A percentile compares a stretch with the other conserved stretches of the same genome.
Conservation (phyloP, 805 yeast genomes). For the Saccharomyces jurei region DNA sequence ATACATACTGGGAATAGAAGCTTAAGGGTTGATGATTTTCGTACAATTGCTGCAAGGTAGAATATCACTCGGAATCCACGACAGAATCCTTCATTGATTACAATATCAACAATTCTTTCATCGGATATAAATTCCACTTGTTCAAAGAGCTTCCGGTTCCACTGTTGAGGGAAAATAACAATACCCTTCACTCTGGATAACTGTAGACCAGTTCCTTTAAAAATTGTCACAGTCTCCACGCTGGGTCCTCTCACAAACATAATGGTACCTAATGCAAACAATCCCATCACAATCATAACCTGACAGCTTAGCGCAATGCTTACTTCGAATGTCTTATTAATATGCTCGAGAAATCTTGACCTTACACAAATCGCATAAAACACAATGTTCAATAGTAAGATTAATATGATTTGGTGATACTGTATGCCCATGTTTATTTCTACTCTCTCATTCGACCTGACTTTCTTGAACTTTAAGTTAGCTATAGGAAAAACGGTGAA, state of each 20-base stretch:
- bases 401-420: neutral
- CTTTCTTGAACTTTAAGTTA: neutral
- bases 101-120: conserved; percentile 50
- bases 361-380: neutral
- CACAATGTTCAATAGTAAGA: neutral
- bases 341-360: neutral
- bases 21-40: conserved; percentile 27
- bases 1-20: conserved; percentile 28
- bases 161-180: conserved; percentile 15
- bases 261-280: neutral
- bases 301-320: neutral
- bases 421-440: neutral
- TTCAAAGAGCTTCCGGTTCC: conserved; percentile 9
- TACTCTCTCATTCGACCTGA: neutral
- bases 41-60: conserved; percentile 53
- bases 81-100: conserved; percentile 66
- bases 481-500: neutral
- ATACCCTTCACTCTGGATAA: conserved; percentile 15
- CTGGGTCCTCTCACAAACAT: conserved; percentile 12
- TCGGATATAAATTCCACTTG: conserved; percentile 43
- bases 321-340: neutral
- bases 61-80: conserved; percentile 56
- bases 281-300: neutral
- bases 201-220: conserved; percentile 24
- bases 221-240: conserved; percentile 17